A percentile compares a stretch with the other conserved stretches of the same genome.
These are phyloP conservation scores for Trametes cinnabarina DNA, from an alignment of 768 basidiomycete genomes.

Conservation along the genomic window DNA sequence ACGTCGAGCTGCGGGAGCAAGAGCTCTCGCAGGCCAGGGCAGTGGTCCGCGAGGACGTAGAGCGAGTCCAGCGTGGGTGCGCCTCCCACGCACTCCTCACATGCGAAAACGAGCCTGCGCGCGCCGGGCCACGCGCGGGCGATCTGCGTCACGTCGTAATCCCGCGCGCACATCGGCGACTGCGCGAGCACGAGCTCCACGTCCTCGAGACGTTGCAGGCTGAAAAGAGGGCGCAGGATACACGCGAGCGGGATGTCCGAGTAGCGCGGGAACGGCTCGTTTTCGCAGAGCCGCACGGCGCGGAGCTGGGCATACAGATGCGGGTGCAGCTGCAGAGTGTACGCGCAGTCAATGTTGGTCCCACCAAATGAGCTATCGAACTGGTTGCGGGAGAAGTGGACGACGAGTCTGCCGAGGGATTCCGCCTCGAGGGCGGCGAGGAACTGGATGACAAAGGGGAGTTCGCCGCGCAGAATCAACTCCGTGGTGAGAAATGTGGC, in stretches of 20 bases:
- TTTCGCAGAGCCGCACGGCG: background rate
- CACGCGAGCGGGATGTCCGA: background rate
- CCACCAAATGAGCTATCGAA: background rate
- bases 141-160: background rate
- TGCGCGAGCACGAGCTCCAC: background rate
- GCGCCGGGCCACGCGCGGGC: background rate
- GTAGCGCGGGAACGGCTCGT: background rate
- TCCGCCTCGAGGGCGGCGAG: background rate
- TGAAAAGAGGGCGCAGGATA: background rate
- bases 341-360: background rate
- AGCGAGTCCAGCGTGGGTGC: background rate
- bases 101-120: conserved; percentile 1
- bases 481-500: background rate
- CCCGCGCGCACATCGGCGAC: conserved; percentile 1
- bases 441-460: conserved; percentile 2
- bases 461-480: conserved; percentile 5
- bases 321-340: background rate
- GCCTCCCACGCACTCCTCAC: background rate
- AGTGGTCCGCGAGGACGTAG: background rate
- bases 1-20: conserved; percentile 9
- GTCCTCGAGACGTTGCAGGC: conserved; percentile 5
- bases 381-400: conserved; percentile 6
- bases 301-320: background rate
- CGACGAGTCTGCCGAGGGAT: background rate
- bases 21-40: background rate